Conservation (phyloP, 805 yeast species). For the Metschnikowia drakensbergensis region DNA sequence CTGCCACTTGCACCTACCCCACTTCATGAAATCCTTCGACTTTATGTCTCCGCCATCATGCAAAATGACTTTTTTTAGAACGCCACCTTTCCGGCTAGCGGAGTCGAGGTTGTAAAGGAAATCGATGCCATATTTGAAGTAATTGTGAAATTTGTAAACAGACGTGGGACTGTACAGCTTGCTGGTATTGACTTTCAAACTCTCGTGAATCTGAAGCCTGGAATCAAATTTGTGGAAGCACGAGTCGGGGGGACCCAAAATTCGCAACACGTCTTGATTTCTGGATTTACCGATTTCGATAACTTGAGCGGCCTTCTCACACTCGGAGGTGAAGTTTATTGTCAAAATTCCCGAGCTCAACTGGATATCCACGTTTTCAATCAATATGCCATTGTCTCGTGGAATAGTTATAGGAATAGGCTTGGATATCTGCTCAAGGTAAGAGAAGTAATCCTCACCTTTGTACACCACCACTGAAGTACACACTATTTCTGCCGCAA, state of each 20-base stretch:
- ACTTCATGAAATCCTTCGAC: constrained; percentile 50
- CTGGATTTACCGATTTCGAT: constrained; percentile 39
- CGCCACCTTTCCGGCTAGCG: constrained; percentile 24
- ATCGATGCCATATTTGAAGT: constrained; percentile 53
- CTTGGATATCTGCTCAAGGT: constrained; percentile 10
- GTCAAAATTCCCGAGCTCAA: constrained; percentile 21
- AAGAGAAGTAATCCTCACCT: constrained; percentile 35
- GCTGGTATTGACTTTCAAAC: background rate
- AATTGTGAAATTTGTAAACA: constrained; percentile 49
- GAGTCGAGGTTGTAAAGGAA: constrained; percentile 43
- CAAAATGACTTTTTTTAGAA: constrained; percentile 43
- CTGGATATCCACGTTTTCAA: constrained; percentile 14
- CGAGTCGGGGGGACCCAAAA: constrained; percentile 58
- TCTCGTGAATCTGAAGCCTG: constrained; percentile 36
- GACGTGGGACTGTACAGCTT: constrained; percentile 23
- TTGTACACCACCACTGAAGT: constrained; percentile 37
- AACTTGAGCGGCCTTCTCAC: constrained; percentile 1
- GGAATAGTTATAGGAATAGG: background rate
- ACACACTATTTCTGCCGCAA: constrained; percentile 32
- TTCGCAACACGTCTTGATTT: constrained; percentile 45
- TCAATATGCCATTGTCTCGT: constrained; percentile 1
- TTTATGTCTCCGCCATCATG: constrained; percentile 52
- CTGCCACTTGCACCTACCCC: constrained; percentile 49
- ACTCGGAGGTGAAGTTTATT: constrained; percentile 19
- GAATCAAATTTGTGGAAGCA: constrained; percentile 44